A percentile compares a stretch with the other conserved stretches of the same genome.
These are phyloP conservation scores for Reutealis trisperma DNA, from an alignment of 345 rosid genomes.

Conservation along the genomic window DNA sequence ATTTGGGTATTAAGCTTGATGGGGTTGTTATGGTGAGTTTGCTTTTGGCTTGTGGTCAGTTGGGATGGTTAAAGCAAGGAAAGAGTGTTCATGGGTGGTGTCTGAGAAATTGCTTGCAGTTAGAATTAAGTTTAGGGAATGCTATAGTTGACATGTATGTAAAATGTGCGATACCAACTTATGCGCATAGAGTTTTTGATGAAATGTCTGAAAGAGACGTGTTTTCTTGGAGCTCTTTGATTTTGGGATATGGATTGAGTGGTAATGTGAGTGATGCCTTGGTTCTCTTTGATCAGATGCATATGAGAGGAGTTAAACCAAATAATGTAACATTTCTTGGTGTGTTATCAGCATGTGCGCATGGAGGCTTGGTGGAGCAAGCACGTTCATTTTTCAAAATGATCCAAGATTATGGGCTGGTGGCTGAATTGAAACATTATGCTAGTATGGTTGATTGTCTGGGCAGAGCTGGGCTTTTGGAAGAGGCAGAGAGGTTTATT, in stretches of 20 bases:
- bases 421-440: conserved; percentile 52
- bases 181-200: conserved; percentile 42
- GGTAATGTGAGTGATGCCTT: conserved; percentile 40
- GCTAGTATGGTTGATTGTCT: conserved; percentile 60
- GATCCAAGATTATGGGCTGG: conserved; percentile 44
- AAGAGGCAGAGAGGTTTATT: conserved; percentile 59
- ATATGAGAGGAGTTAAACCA: conserved; percentile 34
- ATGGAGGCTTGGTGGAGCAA: conserved; percentile 57
- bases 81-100: conserved; percentile 69
- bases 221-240: conserved; percentile 68
- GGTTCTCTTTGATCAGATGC: conserved; percentile 50
- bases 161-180: conserved; percentile 40
- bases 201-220: conserved; percentile 51
- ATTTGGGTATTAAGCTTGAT: conserved; percentile 41
- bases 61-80: conserved; percentile 55
- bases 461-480: conserved; percentile 55
- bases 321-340: conserved; percentile 69
- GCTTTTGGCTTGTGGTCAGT: conserved; percentile 50
- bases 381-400: conserved; percentile 40
- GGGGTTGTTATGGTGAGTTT: conserved; percentile 68
- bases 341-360: conserved; percentile 61
- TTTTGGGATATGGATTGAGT: conserved; percentile 56
- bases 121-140: conserved; percentile 59
- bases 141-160: conserved; percentile 58
- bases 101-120: conserved; percentile 40